These are phyloP conservation scores for Cryptococcus sp. DNA, from an alignment of 1,284 basidiomycete species.

Conservation along the genomic window DNA sequence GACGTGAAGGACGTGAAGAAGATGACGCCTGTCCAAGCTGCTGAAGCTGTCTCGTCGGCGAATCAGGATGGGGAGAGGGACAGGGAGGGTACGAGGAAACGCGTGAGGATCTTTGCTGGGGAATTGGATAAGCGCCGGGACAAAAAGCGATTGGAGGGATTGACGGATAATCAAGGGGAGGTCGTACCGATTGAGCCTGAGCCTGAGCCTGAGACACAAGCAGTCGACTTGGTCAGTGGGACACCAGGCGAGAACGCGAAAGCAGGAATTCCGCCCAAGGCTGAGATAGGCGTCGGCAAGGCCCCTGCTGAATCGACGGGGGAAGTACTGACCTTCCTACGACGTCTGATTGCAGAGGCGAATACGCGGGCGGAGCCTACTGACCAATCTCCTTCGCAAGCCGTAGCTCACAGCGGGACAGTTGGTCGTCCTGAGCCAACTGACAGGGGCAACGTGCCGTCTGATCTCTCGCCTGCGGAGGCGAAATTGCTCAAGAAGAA, in stretches of 20 bases:
- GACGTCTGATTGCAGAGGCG: not conserved
- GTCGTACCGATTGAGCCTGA: not conserved
- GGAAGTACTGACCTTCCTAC: not conserved
- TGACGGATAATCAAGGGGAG: constrained; percentile 16
- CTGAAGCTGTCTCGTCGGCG: constrained; percentile 1
- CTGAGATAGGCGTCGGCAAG: not conserved
- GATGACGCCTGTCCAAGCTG: constrained; percentile 6
- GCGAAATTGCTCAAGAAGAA: not conserved
- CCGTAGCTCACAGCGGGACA: not conserved
- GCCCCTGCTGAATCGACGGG: not conserved
- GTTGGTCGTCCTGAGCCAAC: not conserved
- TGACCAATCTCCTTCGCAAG: not conserved
- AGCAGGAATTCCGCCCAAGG: not conserved
- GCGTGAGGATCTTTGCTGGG: constrained; percentile 18
- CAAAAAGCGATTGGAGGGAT: constrained; percentile 3
- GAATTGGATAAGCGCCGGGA: constrained; percentile 10
- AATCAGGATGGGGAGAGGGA: not conserved
- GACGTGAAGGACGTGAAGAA: constrained; percentile 3
- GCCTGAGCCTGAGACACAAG: not conserved
- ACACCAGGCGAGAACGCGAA: not conserved
- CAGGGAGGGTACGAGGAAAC: constrained; percentile 7
- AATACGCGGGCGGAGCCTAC: not conserved
- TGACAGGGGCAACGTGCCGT: not conserved
- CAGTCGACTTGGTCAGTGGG: not conserved
- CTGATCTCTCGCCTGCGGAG: not conserved